Conservation (phyloP, 2,329 filamentous ascomycete species). For the Hypoxylon sp. region DNA sequence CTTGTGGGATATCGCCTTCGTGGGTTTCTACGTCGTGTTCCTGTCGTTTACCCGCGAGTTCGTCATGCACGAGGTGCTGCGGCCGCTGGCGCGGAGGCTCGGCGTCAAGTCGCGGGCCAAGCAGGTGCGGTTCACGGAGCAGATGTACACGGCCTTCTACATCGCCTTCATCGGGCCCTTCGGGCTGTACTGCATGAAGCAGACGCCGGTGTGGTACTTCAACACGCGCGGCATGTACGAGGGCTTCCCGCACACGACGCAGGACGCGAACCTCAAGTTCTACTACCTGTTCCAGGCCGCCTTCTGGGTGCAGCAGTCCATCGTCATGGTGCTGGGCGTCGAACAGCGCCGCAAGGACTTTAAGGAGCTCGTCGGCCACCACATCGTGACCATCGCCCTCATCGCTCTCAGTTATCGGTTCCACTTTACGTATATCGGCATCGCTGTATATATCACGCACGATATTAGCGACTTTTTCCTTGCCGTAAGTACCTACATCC, state of each 20-base stretch:
- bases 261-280: conserved; percentile 85
- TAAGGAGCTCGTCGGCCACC: conserved; percentile 89
- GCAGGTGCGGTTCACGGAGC: conserved; percentile 93
- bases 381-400: conserved; percentile 85
- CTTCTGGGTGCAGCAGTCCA: conserved; percentile 94
- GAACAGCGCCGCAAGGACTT: conserved; percentile 96
- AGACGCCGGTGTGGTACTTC: conserved; percentile 95
- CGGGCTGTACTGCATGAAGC: conserved; percentile 89
- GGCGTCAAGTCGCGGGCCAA: conserved; percentile 78
- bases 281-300: conserved; percentile 95
- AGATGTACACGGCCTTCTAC: conserved; percentile 93
- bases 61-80: conserved; percentile 88
- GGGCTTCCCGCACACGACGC: conserved; percentile 81
- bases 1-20: conserved; percentile 84
- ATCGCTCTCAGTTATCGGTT: conserved; percentile 91
- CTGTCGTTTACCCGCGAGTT: conserved; percentile 95
- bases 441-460: conserved; percentile 93
- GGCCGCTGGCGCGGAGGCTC: conserved; percentile 73
- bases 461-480: conserved; percentile 97
- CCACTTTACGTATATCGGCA: conserved; percentile 94
- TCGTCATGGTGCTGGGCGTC: conserved; percentile 86
- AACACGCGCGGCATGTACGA: conserved; percentile 92
- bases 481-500: conserved; percentile 68
- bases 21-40: conserved; percentile 87
- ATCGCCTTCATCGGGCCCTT: conserved; percentile 83